Evolutionary conservation across 208 protist species (phyloP).

Genomic region (Strigomonas culicis): DNA sequence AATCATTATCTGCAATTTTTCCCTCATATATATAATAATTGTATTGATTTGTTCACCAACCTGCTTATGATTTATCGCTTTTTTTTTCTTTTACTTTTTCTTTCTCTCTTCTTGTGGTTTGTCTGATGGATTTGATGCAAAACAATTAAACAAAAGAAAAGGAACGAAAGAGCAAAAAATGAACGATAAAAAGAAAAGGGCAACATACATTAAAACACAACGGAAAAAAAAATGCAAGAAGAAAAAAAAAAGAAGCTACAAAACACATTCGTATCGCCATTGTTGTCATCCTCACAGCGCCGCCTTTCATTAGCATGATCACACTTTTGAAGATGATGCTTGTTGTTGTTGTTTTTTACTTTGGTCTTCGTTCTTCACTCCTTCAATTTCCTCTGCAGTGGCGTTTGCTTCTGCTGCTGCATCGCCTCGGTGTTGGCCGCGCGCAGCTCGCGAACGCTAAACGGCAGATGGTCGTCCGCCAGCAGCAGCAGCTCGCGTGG

Average conservation of each 20-base stretch:
- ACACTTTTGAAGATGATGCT: no score
- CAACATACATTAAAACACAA: background rate
- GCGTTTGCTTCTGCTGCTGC: background rate
- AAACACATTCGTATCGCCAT: background rate
- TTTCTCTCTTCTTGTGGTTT: background rate
- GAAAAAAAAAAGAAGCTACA: background rate
- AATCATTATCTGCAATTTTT: background rate
- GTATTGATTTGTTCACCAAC: no score
- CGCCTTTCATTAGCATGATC: no score
- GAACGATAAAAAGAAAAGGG: background rate
- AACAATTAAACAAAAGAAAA: background rate
- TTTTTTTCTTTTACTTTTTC: background rate
- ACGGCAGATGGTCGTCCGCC: slow-evolving; percentile 36
- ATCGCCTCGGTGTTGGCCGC: slow-evolving; percentile 2
- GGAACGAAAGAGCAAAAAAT: background rate
- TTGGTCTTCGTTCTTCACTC: background rate
- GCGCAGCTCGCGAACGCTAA: slow-evolving; percentile 15
- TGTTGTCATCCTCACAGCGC: no score
- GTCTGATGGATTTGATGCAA: background rate
- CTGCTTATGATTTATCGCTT: no score
- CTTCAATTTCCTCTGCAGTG: background rate
- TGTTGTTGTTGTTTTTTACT: slow-evolving; percentile 11
- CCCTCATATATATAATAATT: no score
- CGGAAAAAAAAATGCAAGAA: background rate
- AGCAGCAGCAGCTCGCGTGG: slow-evolving; percentile 49